Evolutionary conservation across 352 stramenopile genomes (phyloP).

Genomic region (Synura sp.): DNA sequence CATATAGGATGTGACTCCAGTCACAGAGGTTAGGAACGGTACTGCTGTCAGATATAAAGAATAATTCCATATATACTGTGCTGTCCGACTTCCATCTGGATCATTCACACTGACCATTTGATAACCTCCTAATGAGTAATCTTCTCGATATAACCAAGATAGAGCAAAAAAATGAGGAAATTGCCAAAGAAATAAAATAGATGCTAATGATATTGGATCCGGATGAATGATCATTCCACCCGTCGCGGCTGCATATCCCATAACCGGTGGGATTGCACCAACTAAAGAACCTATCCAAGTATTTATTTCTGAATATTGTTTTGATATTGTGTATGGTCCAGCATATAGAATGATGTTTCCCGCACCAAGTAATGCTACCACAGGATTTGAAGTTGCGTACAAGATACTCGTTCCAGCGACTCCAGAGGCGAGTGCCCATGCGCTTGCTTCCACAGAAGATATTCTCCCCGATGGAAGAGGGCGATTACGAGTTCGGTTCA

Average conservation of each 20-base stretch:
- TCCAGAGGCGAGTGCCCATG: slow-evolving; percentile 69
- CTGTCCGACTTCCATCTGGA: slow-evolving; percentile 80
- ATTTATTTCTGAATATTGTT: slow-evolving; percentile 91
- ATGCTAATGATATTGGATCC: slow-evolving; percentile 59
- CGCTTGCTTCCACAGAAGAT: slow-evolving; percentile 65
- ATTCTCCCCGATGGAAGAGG: slow-evolving; percentile 79
- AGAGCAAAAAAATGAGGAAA: slow-evolving; percentile 99
- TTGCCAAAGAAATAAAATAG: slow-evolving; percentile 95
- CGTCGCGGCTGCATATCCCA: slow-evolving; percentile 94
- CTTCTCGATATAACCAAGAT: slow-evolving; percentile 69
- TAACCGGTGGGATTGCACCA: slow-evolving; percentile 95
- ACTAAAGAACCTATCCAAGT: slow-evolving; percentile 97
- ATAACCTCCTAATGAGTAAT: slow-evolving; percentile 72
- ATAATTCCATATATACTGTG: slow-evolving; percentile 84
- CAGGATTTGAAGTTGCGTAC: slow-evolving; percentile 79
- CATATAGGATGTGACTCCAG: slow-evolving; percentile 95
- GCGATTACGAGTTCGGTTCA: slow-evolving; percentile 91
- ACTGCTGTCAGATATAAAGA: slow-evolving; percentile 87
- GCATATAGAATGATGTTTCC: slow-evolving; percentile 97
- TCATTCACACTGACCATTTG: slow-evolving; percentile 91
- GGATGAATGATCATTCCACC: slow-evolving; percentile 54
- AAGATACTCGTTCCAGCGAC: slow-evolving; percentile 79
- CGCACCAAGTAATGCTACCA: slow-evolving; percentile 87
- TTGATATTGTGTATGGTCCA: slow-evolving; percentile 97
- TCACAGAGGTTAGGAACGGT: slow-evolving; percentile 78